Percentiles rank a stretch among this genome's conserved stretches.
Evolutionary conservation across 805 yeast species (phyloP).

Genomic region (Isabelozyma heimii): DNA sequence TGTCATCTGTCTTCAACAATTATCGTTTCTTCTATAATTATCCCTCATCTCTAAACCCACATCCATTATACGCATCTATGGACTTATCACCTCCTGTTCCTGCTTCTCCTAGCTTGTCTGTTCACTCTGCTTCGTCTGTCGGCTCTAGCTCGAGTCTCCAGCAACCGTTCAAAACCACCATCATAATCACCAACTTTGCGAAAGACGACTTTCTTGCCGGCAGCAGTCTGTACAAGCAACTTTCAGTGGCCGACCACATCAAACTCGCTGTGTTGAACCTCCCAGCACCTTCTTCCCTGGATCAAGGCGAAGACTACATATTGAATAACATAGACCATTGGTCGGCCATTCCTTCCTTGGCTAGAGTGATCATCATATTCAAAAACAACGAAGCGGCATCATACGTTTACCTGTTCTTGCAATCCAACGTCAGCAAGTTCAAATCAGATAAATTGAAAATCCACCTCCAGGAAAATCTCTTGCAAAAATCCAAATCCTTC

Average conservation of each 20-base stretch:
- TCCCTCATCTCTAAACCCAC: too few species aligned
- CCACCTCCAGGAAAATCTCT: constrained; percentile 36
- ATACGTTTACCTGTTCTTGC: constrained; percentile 15
- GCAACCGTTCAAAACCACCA: constrained; percentile 21
- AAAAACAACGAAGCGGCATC: constrained; percentile 25
- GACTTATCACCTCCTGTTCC: neutral
- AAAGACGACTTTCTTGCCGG: constrained; percentile 26
- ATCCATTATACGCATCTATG: neutral
- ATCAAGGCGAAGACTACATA: constrained; percentile 16
- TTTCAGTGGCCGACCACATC: constrained; percentile 35
- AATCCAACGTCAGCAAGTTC: neutral
- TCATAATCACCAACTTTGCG: constrained; percentile 33
- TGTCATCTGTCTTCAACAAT: neutral
- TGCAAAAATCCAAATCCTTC: constrained; percentile 30
- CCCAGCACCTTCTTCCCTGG: constrained; percentile 8
- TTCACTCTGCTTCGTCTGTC: neutral
- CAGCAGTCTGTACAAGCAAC: constrained; percentile 3
- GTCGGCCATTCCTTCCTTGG: constrained; percentile 38
- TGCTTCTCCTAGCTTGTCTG: neutral
- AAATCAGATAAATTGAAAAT: constrained; percentile 19
- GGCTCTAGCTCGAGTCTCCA: neutral
- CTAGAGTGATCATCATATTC: constrained; percentile 36
- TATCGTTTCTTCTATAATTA: neutral
- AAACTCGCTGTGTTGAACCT: constrained; percentile 29
- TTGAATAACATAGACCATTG: constrained; percentile 29